Percentiles rank a stretch among this genome's conserved stretches.
phyloP scores from a whole-genome alignment of 257 asterid species.

The Nemophila menziesii region DNA sequence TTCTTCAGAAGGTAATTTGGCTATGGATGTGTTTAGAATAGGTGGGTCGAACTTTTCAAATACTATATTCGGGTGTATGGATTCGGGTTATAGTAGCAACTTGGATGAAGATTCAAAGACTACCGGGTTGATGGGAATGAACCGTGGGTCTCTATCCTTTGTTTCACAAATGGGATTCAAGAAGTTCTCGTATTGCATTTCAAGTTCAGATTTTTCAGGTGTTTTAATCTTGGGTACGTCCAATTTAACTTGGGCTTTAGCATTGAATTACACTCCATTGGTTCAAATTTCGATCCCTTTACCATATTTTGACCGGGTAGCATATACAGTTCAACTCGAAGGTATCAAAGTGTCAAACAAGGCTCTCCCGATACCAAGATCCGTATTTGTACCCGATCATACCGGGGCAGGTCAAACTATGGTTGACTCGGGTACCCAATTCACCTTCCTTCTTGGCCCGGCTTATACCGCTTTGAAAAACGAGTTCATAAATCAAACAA shows the following conservation, averaged over 20 bases:
- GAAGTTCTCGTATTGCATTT: slow-evolving; percentile 81
- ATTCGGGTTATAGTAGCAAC: slow-evolving; percentile 58
- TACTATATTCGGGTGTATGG: slow-evolving; percentile 80
- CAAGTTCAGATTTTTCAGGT: slow-evolving; percentile 64
- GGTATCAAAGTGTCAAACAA: slow-evolving; percentile 60
- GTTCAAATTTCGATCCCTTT: slow-evolving; percentile 63
- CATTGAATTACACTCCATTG: slow-evolving; percentile 71
- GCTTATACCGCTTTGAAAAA: slow-evolving; percentile 46
- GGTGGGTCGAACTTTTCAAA: slow-evolving; percentile 52
- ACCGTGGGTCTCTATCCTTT: slow-evolving; percentile 75
- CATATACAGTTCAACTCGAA: slow-evolving; percentile 78
- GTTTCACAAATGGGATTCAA: slow-evolving; percentile 79
- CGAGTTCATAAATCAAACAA: slow-evolving; percentile 50
- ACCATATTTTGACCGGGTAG: slow-evolving; percentile 82
- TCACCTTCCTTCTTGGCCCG: slow-evolving; percentile 79
- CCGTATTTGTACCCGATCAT: slow-evolving; percentile 74
- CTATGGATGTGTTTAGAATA: slow-evolving; percentile 40
- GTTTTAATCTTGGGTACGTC: slow-evolving; percentile 55
- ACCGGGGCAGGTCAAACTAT: slow-evolving; percentile 98
- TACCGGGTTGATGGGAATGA: slow-evolving; percentile 93
- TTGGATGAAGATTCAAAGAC: slow-evolving; percentile 69
- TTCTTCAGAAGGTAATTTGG: slow-evolving; percentile 72
- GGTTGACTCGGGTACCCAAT: slow-evolving; percentile 97
- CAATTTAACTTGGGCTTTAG: slow-evolving; percentile 48
- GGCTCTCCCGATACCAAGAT: slow-evolving; percentile 42